Evolutionary conservation across 345 rosid genomes (phyloP).

Genomic region (Acer campestre): DNA sequence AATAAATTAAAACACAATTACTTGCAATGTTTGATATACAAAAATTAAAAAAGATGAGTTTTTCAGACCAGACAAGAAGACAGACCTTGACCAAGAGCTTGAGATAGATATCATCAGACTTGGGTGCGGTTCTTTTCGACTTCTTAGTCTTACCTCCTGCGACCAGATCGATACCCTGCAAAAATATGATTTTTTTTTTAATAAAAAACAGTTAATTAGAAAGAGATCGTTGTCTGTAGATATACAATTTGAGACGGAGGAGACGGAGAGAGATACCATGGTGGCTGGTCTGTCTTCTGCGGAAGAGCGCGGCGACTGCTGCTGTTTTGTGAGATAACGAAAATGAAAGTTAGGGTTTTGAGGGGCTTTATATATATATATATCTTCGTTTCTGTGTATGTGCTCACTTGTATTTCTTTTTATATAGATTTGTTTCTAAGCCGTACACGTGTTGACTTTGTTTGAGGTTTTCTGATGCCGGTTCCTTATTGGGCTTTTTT

Average conservation of each 20-base stretch:
- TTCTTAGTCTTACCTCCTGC: slow-evolving; percentile 98
- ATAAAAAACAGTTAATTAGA: background rate
- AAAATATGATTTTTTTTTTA: background rate
- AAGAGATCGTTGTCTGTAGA: background rate
- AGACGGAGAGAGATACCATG: slow-evolving; percentile 41
- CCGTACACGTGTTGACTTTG: background rate
- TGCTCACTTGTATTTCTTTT: background rate
- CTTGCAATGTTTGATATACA: background rate
- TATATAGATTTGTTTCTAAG: background rate
- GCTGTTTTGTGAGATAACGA: background rate
- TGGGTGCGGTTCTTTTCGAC: slow-evolving; percentile 82
- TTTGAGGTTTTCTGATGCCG: background rate
- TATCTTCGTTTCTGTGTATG: slow-evolving; percentile 1
- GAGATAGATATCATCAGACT: slow-evolving; percentile 92
- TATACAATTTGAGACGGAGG: background rate
- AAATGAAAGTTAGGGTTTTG: slow-evolving; percentile 49
- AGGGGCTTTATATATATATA: slow-evolving; percentile 2
- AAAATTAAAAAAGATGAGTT: background rate
- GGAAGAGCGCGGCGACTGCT: slow-evolving; percentile 14
- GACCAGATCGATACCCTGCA: slow-evolving; percentile 87
- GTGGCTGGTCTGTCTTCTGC: slow-evolving; percentile 22
- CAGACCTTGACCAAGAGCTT: slow-evolving; percentile 89
- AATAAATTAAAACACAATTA: background rate
- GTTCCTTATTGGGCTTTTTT: too few relatives aligned
- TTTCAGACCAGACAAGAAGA: background rate